Percentiles rank a stretch among this genome's conserved stretches.
phyloP scores from a whole-genome alignment of 768 basidiomycete genomes.

The Fistulinella prunicolor region DNA sequence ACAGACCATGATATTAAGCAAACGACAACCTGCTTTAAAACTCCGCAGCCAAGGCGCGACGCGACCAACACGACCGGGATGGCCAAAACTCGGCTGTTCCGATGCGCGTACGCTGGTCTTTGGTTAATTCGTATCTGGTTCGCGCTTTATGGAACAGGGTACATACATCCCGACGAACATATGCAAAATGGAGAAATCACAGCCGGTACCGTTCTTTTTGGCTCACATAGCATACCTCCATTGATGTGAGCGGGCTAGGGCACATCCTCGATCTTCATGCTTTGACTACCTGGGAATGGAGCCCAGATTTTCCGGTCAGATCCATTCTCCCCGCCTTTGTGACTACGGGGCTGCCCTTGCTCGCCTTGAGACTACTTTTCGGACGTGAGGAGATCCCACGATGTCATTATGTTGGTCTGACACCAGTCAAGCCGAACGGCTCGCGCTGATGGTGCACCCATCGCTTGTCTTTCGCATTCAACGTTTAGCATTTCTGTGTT shows the following conservation, averaged over 20 bases:
- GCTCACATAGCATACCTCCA: neutral
- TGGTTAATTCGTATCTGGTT: constrained; percentile 29
- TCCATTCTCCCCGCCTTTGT: constrained; percentile 33
- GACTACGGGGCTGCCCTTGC: constrained; percentile 35
- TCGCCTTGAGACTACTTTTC: constrained; percentile 13
- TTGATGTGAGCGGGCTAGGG: constrained; percentile 23
- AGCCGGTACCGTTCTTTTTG: constrained; percentile 28
- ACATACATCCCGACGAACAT: constrained; percentile 43
- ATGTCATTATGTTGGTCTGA: constrained; percentile 4
- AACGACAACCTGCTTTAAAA: constrained; percentile 16
- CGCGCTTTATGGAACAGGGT: constrained; percentile 35
- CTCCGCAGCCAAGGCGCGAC: neutral
- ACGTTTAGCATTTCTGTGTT: constrained; percentile 29
- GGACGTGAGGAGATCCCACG: constrained; percentile 21
- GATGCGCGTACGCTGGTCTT: constrained; percentile 18
- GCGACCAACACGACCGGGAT: constrained; percentile 8
- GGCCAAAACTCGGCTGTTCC: constrained; percentile 14
- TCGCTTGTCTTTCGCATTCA: constrained; percentile 28
- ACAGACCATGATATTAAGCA: constrained; percentile 30
- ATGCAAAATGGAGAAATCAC: constrained; percentile 41
- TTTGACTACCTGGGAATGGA: constrained; percentile 39
- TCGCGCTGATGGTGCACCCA: constrained; percentile 4
- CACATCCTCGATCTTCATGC: constrained; percentile 27
- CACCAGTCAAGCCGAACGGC: constrained; percentile 10
- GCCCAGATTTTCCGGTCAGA: constrained; percentile 32